Base-by-base conservation (phyloP, 192 early-diverging fungal species). In the Pilobolus umbonatus region DNA sequence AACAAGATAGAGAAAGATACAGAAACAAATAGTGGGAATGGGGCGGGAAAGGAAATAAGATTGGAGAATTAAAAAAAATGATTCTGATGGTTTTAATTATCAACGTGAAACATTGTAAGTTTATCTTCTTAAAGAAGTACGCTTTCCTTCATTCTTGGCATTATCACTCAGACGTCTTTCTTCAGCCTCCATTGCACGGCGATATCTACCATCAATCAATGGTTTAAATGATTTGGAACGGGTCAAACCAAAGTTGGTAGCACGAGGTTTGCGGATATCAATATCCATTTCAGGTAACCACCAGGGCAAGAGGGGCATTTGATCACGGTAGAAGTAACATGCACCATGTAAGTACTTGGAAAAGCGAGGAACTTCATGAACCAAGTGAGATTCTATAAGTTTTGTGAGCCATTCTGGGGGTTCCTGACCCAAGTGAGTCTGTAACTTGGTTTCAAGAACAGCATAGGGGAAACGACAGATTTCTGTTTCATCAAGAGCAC, bases 271-370 rank as follows among this genome's bases (percentile, higher is more conserved):
- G 30, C 77, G 71, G 43, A 79, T 75, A 61, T 79, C 77, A 24
- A 72, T 62, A 31, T 73, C 71, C 77, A 79, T 73, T 43, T 79
- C 77, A 10, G 77, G 75, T 7, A 79, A 46, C 77, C 77, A 79
- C 68, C 74, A 79, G 24, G 77, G 77, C 35, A 79, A 53, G 15
- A 79, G 44, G 1, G 71, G 71, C 14, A 79, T 75, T 10, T 66
- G 55, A 15, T 74, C 74, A 14, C 69, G 71, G 53, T 61, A 79
- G 36, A 79, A 60, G 35, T 72, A 68, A 22, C 68, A 68, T 38
- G 72, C 63, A 25, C 71, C 77, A 51, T 79, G 77, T 2, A 73
- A 68, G 36, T 79, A 74, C 31, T 79, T 79, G 3, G 77, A 61
- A 53, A 79, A 79, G 14, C 74, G 68, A 38, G 73, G 77, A 3